Base-by-base conservation (phyloP, 2,329 filamentous ascomycete genomes). In the Stachybotrys chartarum region DNA sequence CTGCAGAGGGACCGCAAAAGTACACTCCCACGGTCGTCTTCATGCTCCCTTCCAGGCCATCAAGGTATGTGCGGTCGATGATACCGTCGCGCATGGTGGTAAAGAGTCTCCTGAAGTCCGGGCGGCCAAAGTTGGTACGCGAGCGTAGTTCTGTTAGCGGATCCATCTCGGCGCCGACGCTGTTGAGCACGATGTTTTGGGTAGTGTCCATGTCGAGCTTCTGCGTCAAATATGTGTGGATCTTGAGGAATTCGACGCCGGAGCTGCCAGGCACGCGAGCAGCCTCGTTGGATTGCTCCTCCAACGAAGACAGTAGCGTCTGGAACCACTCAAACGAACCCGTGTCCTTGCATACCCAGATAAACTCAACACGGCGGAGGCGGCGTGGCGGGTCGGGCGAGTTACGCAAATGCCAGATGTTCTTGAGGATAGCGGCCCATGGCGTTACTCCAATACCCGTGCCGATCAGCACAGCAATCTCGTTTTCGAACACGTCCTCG, bases 261-360 rank as follows among this genome's bases (percentile, higher is more conserved):
- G 85, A 83, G 61, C 84, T 84, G 55, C 85, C 86, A 35, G 85
- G 83, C 48, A 86, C 78, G 53, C 81, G 83, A 47, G 86, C 85
- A 5, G 84, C 85, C 64, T 86, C 82, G 57, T 83, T 80, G 52
- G 88, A 92, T 69, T 99, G 94, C 42, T 86, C 80, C 73, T 99
- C 94, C 24, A 99, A 87, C 0, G 90, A 95, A 0, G 89, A 90
- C 16, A 99, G 82, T 1, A 99, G 84, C 1, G 89, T 91, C 70
- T 99, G 94, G 79, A 99, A 97, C 94, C 94, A 99, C 75, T 97
- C 94, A 67, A 99, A 99, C 0, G 92, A 96, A 39, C 84, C 88
- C 0, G 92, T 96, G 67, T 97, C 92, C 71, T 90, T 94, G 81
- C 93, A 97, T 53, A 97, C 87, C 94, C 94, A 99, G 77, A 99